These are phyloP conservation scores for Boletellus deceptivus DNA, from an alignment of 1,284 basidiomycete genomes.

Conservation along the genomic window DNA sequence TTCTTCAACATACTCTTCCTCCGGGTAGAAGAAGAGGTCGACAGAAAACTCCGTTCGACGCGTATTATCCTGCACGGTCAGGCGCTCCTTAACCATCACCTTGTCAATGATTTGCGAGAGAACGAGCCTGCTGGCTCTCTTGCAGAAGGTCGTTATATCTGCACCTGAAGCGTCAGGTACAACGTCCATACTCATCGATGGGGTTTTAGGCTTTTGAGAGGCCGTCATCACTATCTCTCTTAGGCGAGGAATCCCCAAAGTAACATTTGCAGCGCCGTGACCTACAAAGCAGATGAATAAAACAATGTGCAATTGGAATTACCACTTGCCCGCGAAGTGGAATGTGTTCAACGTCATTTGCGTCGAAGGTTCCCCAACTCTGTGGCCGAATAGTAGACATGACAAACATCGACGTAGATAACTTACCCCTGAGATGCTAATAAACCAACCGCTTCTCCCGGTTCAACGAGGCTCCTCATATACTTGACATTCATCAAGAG, in stretches of 20 bases:
- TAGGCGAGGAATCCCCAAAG: conserved; percentile 96
- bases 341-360: conserved; percentile 99
- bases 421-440: conserved; percentile 95
- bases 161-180: conserved; percentile 50
- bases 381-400: conserved; percentile 30
- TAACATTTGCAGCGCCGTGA: conserved; percentile 99
- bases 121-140: conserved; percentile 82
- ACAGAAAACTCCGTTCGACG: conserved; percentile 85
- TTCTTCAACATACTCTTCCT: conserved; percentile 81
- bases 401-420: not conserved
- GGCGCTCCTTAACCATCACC: conserved; percentile 80
- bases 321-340: conserved; percentile 86
- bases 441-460: conserved; percentile 96
- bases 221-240: conserved; percentile 99
- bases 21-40: conserved; percentile 84
- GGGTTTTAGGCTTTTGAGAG: conserved; percentile 94
- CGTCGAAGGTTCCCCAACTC: conserved; percentile 97
- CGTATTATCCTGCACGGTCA: conserved; percentile 65
- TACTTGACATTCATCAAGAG: conserved; percentile 88
- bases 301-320: not conserved
- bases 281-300: conserved; percentile 46
- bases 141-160: conserved; percentile 82
- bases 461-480: conserved; percentile 91
- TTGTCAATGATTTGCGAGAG: conserved; percentile 89
- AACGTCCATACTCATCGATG: conserved; percentile 94